These are phyloP conservation scores for Lentinula raphanica DNA, from an alignment of 768 basidiomycete species.

Conservation along the genomic window DNA sequence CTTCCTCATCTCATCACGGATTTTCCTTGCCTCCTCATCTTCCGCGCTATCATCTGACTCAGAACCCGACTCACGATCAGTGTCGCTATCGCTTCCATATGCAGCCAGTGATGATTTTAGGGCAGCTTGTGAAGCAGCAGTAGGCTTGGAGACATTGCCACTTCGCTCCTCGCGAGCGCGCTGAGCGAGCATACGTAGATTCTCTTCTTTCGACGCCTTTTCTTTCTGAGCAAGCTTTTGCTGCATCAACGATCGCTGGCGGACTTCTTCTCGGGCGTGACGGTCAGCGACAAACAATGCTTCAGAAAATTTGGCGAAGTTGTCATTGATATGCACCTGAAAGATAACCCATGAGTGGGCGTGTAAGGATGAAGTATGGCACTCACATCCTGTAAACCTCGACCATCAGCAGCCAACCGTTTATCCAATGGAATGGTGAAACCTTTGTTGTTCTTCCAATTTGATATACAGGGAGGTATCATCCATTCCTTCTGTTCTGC, in stretches of 20 bases:
- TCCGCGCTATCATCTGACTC: constrained; percentile 52
- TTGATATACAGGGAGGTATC: constrained; percentile 99
- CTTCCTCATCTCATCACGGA: constrained; percentile 85
- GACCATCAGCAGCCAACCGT: constrained; percentile 95
- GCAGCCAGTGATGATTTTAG: constrained; percentile 75
- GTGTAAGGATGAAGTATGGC: neutral
- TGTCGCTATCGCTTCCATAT: constrained; percentile 77
- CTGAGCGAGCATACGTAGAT: constrained; percentile 88
- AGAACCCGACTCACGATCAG: constrained; percentile 50
- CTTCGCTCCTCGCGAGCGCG: constrained; percentile 92
- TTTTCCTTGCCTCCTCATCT: constrained; percentile 79
- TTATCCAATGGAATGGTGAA: constrained; percentile 99
- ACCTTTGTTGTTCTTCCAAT: constrained; percentile 99
- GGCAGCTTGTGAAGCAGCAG: constrained; percentile 61
- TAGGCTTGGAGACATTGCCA: constrained; percentile 68
- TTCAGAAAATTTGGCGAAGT: constrained; percentile 98
- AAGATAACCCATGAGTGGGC: neutral
- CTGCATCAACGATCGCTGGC: constrained; percentile 95
- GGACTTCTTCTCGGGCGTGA: constrained; percentile 96
- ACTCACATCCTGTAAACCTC: constrained; percentile 94
- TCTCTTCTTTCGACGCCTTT: constrained; percentile 95
- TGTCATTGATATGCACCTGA: constrained; percentile 97
- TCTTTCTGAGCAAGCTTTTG: constrained; percentile 99
- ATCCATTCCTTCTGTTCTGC: constrained; percentile 99
- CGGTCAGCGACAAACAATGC: constrained; percentile 92